These are phyloP conservation scores for Mycena sp. DNA, from an alignment of 1,284 basidiomycete species.

Conservation along the genomic window DNA sequence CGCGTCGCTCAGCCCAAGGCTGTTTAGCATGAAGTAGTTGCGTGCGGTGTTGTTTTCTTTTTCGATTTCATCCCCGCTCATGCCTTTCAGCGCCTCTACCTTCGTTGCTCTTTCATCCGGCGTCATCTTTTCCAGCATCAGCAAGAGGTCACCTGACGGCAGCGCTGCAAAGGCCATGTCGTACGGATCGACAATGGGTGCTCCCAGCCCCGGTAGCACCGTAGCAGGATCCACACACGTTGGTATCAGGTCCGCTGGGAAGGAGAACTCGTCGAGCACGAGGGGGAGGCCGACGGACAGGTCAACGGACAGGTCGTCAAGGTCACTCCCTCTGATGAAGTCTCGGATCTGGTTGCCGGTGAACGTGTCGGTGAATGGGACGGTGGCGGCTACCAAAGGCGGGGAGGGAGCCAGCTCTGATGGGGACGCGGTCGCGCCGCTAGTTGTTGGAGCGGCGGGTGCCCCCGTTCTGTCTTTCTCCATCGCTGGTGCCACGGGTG, in stretches of 20 bases:
- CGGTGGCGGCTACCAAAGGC: not conserved
- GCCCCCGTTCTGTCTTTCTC: not conserved
- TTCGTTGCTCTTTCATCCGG: not conserved
- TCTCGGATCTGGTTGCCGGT: not conserved
- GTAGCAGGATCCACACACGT: not conserved
- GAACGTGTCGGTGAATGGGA: not conserved
- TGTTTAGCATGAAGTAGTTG: constrained; percentile 7
- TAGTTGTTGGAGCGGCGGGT: not conserved
- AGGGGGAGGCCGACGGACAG: not conserved
- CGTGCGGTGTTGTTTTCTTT: constrained; percentile 4
- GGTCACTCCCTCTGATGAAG: not conserved
- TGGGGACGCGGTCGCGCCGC: not conserved
- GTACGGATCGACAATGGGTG: not conserved
- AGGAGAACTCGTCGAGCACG: not conserved
- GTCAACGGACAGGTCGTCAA: too few species aligned
- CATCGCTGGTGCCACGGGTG: not conserved
- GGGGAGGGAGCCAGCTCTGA: not conserved
- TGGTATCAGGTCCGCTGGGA: not conserved
- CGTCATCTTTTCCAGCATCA: not conserved
- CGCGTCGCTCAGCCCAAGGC: not conserved
- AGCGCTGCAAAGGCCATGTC: not conserved
- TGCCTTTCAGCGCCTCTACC: not conserved
- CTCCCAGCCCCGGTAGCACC: too few species aligned
- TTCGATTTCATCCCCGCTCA: not conserved
- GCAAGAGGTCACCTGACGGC: not conserved